Base-by-base conservation (phyloP, 2,329 filamentous ascomycete species). In the Colletotrichum sp. region DNA sequence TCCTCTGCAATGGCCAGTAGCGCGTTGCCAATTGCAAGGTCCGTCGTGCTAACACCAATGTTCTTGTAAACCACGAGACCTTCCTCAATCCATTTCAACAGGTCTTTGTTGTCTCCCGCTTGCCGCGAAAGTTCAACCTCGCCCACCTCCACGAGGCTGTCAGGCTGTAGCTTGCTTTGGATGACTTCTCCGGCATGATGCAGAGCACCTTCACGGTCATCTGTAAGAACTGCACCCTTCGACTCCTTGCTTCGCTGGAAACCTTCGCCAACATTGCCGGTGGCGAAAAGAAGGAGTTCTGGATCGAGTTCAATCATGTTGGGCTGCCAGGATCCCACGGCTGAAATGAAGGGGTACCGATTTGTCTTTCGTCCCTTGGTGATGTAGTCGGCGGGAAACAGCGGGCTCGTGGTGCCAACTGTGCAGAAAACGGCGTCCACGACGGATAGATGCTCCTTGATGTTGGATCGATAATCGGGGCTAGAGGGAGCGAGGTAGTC, bases 291-390 rank as follows among this genome's bases (percentile, higher is more conserved):
- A 12, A 64, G 84, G 21, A 94, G 88, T 21, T 91, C 91, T 0
- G 93, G 92, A 75, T 94, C 91, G 15, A 95, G 80, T 81, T 95
- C 93, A 18, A 91, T 84, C 93, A 94, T 95, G 79, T 93, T 85
- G 2, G 91, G 89, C 79, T 87, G 88, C 77, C 89, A 91, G 8
- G 89, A 90, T 4, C 89, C 89, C 77, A 91, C 89, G 8, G 88
- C 82, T 1, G 87, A 87, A 15, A 91, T 84, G 74, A 88, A 90
- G 5, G 73, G 77, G 3, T 64, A 72, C 39, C 32, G 52, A 5
- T 13, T 84, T 6, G 90, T 85, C 81, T 75, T 76, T 16, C 55
- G 76, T 64, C 34, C n/a, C 91, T 52, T 85, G 87, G 63, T 66
- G 9, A 66, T 28, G 26, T 49, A 66, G 16, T 49, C 26, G 18